Percentiles rank a stretch among this genome's conserved stretches.
Evolutionary conservation across 225 moss, liverwort and hornwort species (phyloP).

Genomic region (Bryoerythrophyllum caledonicum): DNA sequence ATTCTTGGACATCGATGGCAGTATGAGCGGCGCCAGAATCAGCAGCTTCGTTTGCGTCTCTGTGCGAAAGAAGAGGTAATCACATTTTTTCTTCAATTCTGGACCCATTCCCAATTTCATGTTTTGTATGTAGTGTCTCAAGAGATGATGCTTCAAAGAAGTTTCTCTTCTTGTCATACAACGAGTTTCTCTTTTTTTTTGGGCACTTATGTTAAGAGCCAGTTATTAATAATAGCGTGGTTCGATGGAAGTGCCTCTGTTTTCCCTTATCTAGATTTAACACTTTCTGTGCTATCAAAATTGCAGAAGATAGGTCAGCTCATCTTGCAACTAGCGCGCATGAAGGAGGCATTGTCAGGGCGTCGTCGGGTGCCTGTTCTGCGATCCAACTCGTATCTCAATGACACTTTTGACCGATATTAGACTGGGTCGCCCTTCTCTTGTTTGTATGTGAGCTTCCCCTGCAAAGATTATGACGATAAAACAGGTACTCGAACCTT

Average conservation of each 20-base stretch:
- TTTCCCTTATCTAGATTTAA: neutral
- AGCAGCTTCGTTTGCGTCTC: conserved; percentile 91
- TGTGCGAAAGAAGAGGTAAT: conserved; percentile 88
- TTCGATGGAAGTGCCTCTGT: neutral
- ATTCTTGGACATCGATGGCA: conserved; percentile 99
- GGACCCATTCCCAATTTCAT: neutral
- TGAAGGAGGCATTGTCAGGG: conserved; percentile 88
- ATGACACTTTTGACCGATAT: conserved; percentile 38
- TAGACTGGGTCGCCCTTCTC: conserved; percentile 21
- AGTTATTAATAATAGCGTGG: neutral
- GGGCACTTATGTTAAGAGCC: neutral
- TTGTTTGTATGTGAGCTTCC: conserved; percentile 12
- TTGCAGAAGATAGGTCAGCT: conserved; percentile 95
- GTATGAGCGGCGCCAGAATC: conserved; percentile 87
- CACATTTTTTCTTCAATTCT: neutral
- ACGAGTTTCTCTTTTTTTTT: no score
- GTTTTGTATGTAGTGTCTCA: no score
- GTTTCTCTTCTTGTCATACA: no score
- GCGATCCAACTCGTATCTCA: conserved; percentile 49
- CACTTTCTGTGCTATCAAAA: neutral
- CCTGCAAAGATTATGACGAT: conserved; percentile 31
- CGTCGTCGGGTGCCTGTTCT: conserved; percentile 90
- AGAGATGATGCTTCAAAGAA: no score
- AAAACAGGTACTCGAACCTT: conserved; percentile 26
- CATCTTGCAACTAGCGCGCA: conserved; percentile 80